Evolutionary conservation across 179 eudicot genomes (phyloP), one percentile per base, ranked within the genome.

Genomic region (Camellia oleifera): DNA sequence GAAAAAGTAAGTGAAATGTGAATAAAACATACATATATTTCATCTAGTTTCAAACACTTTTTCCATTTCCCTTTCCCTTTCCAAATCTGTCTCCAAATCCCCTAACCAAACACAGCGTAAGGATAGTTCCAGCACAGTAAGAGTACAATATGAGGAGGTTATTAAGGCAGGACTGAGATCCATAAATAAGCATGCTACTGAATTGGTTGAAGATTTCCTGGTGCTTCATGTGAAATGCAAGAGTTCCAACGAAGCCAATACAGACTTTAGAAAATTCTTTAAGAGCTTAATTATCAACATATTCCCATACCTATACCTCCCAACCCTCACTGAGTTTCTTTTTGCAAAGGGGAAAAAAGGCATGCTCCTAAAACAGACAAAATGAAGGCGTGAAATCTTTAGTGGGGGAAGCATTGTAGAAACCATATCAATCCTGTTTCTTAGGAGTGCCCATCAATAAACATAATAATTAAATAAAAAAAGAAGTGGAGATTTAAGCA

Each of bases 321-420:
- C 40, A 32, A 32, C 40, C 40, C 40, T 32, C 40, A 32, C 40
- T 32, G 40, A 32, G 7, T 48, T 48, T 4, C 52, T 4, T 48
- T 48, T 48, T 48, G 7, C 52, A 48, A 48, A 7, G 52, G 5
- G 52, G 7, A 48, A 48, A 48, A 48, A 5, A 56, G 60, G 40
- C 4, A 54, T 48, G 65, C 7, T 45, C 10, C 18, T 20, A 63
- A 20, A 62, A 20, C 7, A 17, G 6, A 48, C 52, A 57, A 67
- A 46, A 67, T 14, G 50, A 20, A 42, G 67, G 9, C 23, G 45
- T 44, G 32, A 15, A 56, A 60, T 52, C 50, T 48, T 9, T 5
- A 70, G 2, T 23, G 26, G 70, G 53, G 52, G 61, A 61, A 71
- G 57, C 63, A 61, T 69, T 60, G 72, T 76, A 68, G 6, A 74